These are phyloP conservation scores for Eucalyptus leucophloia DNA, from an alignment of 345 rosid genomes.

Conservation along the genomic window DNA sequence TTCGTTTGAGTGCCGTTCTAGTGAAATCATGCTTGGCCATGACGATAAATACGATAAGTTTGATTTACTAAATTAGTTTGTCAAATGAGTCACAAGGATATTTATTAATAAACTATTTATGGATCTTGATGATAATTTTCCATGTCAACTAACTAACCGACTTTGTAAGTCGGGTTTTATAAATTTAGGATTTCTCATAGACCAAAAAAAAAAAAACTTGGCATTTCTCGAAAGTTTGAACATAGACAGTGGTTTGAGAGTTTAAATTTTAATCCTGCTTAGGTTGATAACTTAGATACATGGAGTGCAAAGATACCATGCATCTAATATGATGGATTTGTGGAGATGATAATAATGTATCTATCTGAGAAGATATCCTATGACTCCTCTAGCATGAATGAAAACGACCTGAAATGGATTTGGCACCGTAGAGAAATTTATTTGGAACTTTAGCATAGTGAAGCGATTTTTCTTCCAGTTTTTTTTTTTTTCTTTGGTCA, in stretches of 20 bases:
- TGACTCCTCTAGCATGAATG: neutral
- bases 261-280: neutral
- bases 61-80: neutral
- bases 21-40: neutral
- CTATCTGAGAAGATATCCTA: neutral
- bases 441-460: neutral
- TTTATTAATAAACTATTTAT: rapidly evolving
- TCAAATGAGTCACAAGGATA: neutral
- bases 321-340: neutral
- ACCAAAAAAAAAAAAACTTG: neutral
- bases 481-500: neutral
- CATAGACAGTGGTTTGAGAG: neutral
- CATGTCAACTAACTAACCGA: neutral
- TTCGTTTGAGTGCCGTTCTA: neutral
- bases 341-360: neutral
- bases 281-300: neutral
- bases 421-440: neutral
- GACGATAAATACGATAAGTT: neutral
- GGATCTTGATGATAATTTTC: neutral
- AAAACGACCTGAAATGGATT: neutral
- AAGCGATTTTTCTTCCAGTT: neutral
- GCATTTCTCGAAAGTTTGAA: neutral
- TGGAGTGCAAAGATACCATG: neutral
- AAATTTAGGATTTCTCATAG: neutral
- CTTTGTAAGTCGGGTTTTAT: neutral